Conservation (phyloP, 1,284 basidiomycete species). For the Calocybe gambosa region DNA sequence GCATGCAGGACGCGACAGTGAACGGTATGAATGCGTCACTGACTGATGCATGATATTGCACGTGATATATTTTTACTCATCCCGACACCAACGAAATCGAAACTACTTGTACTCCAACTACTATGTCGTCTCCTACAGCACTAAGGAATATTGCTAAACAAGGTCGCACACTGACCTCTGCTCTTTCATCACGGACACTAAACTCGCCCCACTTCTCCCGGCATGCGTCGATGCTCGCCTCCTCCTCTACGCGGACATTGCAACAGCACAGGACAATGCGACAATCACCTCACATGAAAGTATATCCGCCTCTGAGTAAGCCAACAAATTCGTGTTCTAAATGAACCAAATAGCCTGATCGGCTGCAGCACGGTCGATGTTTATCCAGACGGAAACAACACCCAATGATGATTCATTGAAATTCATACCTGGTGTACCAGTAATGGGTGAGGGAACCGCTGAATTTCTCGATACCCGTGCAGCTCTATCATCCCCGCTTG, state of each 20-base stretch:
- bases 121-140: slow-evolving; percentile 19
- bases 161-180: neutral
- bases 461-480: slow-evolving; percentile 91
- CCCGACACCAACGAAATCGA: neutral
- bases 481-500: slow-evolving; percentile 84
- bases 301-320: slow-evolving; percentile 20
- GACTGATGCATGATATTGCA: slow-evolving; percentile 1
- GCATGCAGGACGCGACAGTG: slow-evolving; percentile 2
- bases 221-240: slow-evolving; percentile 19
- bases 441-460: slow-evolving; percentile 84
- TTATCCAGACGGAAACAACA: slow-evolving; percentile 95
- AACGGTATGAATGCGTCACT: neutral
- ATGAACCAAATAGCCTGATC: neutral
- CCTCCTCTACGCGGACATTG: slow-evolving; percentile 17
- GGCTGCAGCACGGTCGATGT: slow-evolving; percentile 79
- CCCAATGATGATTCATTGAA: slow-evolving; percentile 98
- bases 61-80: slow-evolving; percentile 18
- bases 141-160: slow-evolving; percentile 13
- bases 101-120: slow-evolving; percentile 3
- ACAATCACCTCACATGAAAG: slow-evolving; percentile 12
- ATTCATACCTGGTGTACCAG: slow-evolving; percentile 90
- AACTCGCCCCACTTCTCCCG: slow-evolving; percentile 5
- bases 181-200: neutral
- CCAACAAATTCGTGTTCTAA: neutral
- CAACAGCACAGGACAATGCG: slow-evolving; percentile 15